phyloP scores from a whole-genome alignment of 805 yeast genomes.

The Ogataea paradorogensis region DNA sequence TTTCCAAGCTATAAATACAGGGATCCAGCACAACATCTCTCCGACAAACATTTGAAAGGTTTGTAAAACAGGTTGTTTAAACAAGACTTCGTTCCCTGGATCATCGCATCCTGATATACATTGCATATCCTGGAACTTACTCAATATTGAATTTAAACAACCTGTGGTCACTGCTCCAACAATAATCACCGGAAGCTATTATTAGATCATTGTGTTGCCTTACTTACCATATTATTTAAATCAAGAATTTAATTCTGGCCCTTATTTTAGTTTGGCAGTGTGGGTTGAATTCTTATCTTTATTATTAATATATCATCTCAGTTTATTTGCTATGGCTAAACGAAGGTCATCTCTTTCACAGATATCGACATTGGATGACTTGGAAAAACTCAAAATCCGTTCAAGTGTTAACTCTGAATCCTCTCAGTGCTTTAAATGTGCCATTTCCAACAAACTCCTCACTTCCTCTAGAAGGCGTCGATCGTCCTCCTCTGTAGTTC shows the following conservation, averaged over 20 bases:
- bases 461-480: conserved; percentile 15
- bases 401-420: neutral
- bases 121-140: conserved; percentile 74
- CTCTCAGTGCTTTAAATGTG: conserved; percentile 4
- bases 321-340: conserved; percentile 3
- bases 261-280: conserved; percentile 3
- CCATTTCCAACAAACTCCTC: conserved; percentile 12
- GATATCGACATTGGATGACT: conserved; percentile 16
- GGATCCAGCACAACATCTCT: conserved; percentile 46
- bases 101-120: conserved; percentile 56
- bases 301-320: conserved; percentile 1
- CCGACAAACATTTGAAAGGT: conserved; percentile 81
- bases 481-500: conserved; percentile 24
- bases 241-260: neutral
- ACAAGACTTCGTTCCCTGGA: conserved; percentile 46
- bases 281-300: conserved; percentile 1
- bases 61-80: conserved; percentile 78
- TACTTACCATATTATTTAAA: conserved; percentile 2
- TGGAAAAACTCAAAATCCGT: conserved; percentile 2
- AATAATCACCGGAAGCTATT: conserved; percentile 28
- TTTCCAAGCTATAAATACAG: conserved; percentile 19
- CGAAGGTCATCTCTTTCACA: conserved; percentile 27
- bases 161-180: conserved; percentile 65
- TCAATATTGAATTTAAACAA: conserved; percentile 66
- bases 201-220: no score